A percentile compares a stretch with the other conserved stretches of the same genome.
phyloP scores from a whole-genome alignment of 345 rosid genomes.

The Populus simonii region DNA sequence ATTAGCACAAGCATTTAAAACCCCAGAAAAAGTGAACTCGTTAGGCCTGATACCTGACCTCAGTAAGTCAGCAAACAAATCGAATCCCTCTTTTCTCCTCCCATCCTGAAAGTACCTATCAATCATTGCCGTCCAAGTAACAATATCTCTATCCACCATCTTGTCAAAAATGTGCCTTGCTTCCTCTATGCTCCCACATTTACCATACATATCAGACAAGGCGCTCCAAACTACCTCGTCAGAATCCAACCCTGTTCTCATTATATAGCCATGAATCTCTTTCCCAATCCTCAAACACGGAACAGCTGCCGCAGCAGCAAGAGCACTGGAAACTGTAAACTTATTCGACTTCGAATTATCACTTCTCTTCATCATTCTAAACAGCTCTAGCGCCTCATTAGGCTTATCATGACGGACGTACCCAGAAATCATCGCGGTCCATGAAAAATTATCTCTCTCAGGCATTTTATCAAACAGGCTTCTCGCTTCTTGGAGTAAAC shows the following conservation, averaged over 20 bases:
- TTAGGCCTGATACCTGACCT: conserved; percentile 63
- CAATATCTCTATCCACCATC: conserved; percentile 63
- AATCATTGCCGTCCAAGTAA: conserved; percentile 86
- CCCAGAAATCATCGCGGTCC: conserved; percentile 86
- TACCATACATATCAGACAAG: conserved; percentile 78
- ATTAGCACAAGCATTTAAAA: conserved; percentile 72
- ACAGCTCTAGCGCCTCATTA: conserved; percentile 50
- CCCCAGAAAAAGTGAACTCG: conserved; percentile 74
- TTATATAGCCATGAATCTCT: conserved; percentile 77
- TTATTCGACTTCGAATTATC: conserved; percentile 40
- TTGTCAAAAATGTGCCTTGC: conserved; percentile 67
- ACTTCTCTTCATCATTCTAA: conserved; percentile 44
- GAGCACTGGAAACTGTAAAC: conserved; percentile 62
- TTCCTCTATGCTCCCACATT: conserved; percentile 76
- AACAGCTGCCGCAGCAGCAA: conserved; percentile 70
- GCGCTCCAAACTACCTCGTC: conserved; percentile 94
- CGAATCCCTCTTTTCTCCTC: conserved; percentile 61
- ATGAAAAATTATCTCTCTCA: conserved; percentile 73
- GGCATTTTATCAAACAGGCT: conserved; percentile 79
- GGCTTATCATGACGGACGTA: conserved; percentile 55
- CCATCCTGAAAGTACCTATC: conserved; percentile 68
- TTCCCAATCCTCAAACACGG: conserved; percentile 52
- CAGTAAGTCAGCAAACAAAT: conserved; percentile 50
- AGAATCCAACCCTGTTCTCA: conserved; percentile 61
- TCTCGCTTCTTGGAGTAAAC: conserved; percentile 53